Base-by-base conservation (phyloP, 805 yeast species). In the Barnettozyma sp. region DNA sequence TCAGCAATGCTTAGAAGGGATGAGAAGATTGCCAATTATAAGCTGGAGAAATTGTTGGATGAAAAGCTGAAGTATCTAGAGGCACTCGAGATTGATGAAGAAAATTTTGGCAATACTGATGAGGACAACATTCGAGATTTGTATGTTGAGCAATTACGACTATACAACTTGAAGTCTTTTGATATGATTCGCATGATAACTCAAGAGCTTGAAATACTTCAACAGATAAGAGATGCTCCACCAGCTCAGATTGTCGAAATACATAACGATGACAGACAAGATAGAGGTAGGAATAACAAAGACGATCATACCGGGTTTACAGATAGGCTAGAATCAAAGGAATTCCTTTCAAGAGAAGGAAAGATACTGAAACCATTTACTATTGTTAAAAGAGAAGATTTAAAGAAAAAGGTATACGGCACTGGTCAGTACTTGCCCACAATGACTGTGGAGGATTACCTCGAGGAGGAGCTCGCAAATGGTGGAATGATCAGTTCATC, bases 341-440 rank as follows among this genome's bases (percentile, higher is more conserved):
- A 79, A 0, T 50, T 84, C 27, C 48, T 86, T 6, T 71, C 85
- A 1, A 72, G 75, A 38, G 72, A 72, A 26, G 97, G 97, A 3
- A 82, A 80, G 55, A 80, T 90, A 6, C 58, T 83, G 22, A 72
- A 82, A 47, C 97, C 97, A 9, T 92, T 90, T 58, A 82, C 90
- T 0, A 68, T 90, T 13, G 74, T 76, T 11, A 64, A 79, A 8
- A 69, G 75, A 40, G 75, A 74, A 24, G 73, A 78, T 30, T 45
- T 85, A 13, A 65, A 70, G 39, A 62, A 67, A 22, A 73, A 78
- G 48, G 96, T 88, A 0, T 76, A 73, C 47, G 96, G 97, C 2
- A 85, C 94, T 3, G 98, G 97, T 1, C 97, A 92, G 59, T 76
- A 71, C 18, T 66, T 90, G 20, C 98, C 98, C 3, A 85, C 97